Evolutionary conservation across 768 basidiomycete genomes (phyloP).

Genomic region (Polyporus arcularius): DNA sequence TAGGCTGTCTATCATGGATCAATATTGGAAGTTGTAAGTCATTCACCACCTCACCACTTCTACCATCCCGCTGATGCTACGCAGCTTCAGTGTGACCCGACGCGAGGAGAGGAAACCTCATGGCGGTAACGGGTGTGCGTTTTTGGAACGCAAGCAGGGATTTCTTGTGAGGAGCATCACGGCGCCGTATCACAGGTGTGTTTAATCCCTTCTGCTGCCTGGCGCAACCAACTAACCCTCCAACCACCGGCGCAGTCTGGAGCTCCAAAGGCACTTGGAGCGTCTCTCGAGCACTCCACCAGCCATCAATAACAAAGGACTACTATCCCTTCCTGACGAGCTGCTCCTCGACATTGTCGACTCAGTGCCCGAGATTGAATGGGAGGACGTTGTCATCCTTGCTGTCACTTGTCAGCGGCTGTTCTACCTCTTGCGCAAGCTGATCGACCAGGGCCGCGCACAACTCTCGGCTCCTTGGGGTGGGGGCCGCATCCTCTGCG

Average conservation of each 20-base stretch:
- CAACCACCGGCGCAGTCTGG: neutral
- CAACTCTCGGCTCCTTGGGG: conserved; percentile 5
- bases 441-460: neutral
- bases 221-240: too few species aligned
- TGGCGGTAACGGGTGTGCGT: neutral
- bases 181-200: neutral
- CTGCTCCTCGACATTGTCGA: conserved; percentile 32
- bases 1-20: too few species aligned
- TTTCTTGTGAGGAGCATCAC: neutral
- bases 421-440: neutral
- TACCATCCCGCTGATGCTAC: neutral
- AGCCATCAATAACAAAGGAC: conserved; percentile 11
- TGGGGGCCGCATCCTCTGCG: conserved; percentile 49
- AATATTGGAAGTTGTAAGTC: too few species aligned
- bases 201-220: conserved; percentile 50
- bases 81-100: neutral
- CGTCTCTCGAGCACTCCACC: neutral
- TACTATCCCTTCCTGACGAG: conserved; percentile 32
- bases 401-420: conserved; percentile 34
- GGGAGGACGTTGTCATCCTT: conserved; percentile 62
- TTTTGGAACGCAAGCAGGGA: neutral
- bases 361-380: conserved; percentile 49
- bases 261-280: neutral
- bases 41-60: too few species aligned
- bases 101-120: neutral